Conservation (phyloP, 805 yeast genomes). For the Lachancea sp. region DNA sequence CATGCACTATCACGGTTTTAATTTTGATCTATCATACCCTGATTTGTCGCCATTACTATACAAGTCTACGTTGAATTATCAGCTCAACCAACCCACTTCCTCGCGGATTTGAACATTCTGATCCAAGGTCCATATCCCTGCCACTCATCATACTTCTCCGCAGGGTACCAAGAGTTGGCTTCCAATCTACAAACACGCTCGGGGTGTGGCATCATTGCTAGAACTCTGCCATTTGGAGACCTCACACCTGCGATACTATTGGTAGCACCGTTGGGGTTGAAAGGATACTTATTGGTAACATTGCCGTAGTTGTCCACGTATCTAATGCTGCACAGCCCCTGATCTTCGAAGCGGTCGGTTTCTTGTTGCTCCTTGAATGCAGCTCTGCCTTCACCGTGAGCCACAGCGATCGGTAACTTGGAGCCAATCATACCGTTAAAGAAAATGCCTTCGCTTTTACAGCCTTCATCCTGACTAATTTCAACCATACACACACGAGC, state of each 20-base stretch:
- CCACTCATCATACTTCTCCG: slow-evolving; percentile 53
- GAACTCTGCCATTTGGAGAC: slow-evolving; percentile 86
- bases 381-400: slow-evolving; percentile 98
- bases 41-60: not conserved
- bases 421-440: slow-evolving; percentile 91
- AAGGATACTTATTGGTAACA: slow-evolving; percentile 77
- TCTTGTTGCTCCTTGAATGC: slow-evolving; percentile 46
- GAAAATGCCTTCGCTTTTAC: slow-evolving; percentile 52
- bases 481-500: slow-evolving; percentile 91
- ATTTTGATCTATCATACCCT: not conserved
- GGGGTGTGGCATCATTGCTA: slow-evolving; percentile 99
- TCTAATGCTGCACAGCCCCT: slow-evolving; percentile 59
- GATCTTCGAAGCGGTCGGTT: slow-evolving; percentile 42
- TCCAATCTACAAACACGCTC: slow-evolving; percentile 88
- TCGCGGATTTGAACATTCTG: slow-evolving; percentile 82
- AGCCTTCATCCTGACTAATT: slow-evolving; percentile 49
- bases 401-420: slow-evolving; percentile 90
- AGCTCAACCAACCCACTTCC: slow-evolving; percentile 73
- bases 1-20: too few species aligned
- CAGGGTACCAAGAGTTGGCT: slow-evolving; percentile 87
- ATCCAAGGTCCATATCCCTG: slow-evolving; percentile 93
- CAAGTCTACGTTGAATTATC: not conserved
- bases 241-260: slow-evolving; percentile 88
- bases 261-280: slow-evolving; percentile 94
- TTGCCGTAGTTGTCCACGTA: slow-evolving; percentile 90